Conservation (phyloP, 371 early-diverging fungal species). For the Blakeslea trispora region DNA sequence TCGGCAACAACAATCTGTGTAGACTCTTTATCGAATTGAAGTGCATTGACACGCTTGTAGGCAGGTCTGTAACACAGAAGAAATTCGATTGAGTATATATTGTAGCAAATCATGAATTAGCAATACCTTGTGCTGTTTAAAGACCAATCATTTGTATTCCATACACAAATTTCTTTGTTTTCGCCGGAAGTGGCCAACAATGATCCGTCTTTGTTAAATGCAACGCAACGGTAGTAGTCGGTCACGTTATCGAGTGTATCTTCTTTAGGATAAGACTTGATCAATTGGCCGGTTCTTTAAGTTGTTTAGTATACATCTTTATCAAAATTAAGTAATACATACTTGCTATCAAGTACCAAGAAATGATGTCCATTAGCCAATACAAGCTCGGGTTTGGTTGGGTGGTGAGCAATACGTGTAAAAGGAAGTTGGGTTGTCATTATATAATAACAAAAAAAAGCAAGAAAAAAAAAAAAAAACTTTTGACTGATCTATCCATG, state of each 20-base stretch:
- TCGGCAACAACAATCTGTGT: constrained; percentile 78
- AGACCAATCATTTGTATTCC: constrained; percentile 68
- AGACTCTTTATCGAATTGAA: constrained; percentile 64
- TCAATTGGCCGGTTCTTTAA: constrained; percentile 45
- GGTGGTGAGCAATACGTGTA: constrained; percentile 52
- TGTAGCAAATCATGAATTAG: not conserved
- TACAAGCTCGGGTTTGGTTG: constrained; percentile 54
- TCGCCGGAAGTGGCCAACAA: constrained; percentile 69
- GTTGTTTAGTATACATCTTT: constrained; percentile 2
- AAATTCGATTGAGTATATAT: not conserved
- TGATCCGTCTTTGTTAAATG: constrained; percentile 61
- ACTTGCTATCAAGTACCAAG: constrained; percentile 62
- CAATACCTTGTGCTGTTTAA: constrained; percentile 51
- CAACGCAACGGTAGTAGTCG: constrained; percentile 55
- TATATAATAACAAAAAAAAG: constrained; percentile 2
- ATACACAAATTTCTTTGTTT: constrained; percentile 71
- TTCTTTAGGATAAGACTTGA: constrained; percentile 37
- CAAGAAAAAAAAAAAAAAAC: constrained; percentile 7
- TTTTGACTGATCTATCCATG: constrained; percentile 1
- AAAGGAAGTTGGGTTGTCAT: constrained; percentile 54
- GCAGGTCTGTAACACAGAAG: constrained; percentile 43
- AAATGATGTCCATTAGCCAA: constrained; percentile 63
- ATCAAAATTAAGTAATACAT: not conserved
- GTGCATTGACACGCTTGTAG: constrained; percentile 70
- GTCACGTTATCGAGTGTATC: constrained; percentile 32